Evolutionary conservation across 169 alveolate species (phyloP).

Genomic region (Amoebophrya sp.): DNA sequence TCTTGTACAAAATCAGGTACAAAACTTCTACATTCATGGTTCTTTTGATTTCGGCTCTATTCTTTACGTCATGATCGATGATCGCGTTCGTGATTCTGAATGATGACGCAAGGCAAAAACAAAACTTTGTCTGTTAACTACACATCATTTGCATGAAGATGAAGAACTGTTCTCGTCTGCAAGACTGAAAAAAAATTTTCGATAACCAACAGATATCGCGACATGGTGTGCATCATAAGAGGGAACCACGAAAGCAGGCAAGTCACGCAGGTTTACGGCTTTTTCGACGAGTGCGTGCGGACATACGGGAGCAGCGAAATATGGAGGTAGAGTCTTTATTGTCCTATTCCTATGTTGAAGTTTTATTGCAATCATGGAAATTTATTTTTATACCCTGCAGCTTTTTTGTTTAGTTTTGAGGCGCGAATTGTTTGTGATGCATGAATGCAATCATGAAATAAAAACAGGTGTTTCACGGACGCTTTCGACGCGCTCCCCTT

Average conservation of each 20-base stretch:
- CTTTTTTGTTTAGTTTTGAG: too few relatives aligned
- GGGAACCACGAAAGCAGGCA: slow-evolving; percentile 97
- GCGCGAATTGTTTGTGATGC: too few relatives aligned
- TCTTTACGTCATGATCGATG: too few relatives aligned
- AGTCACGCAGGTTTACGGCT: slow-evolving; percentile 97
- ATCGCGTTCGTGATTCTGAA: too few relatives aligned
- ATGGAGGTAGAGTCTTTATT: slow-evolving; percentile 4
- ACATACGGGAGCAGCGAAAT: slow-evolving; percentile 84
- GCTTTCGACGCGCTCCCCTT: slow-evolving; percentile 87
- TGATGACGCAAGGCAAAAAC: too few relatives aligned
- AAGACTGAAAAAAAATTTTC: too few relatives aligned
- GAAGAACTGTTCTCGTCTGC: too few relatives aligned
- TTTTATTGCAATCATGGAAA: background rate
- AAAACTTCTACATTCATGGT: slow-evolving; percentile 54
- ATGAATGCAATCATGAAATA: background rate
- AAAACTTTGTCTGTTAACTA: too few relatives aligned
- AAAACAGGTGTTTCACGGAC: slow-evolving; percentile 69
- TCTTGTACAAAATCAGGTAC: slow-evolving; percentile 89
- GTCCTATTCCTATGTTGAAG: background rate
- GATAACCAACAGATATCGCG: slow-evolving; percentile 60
- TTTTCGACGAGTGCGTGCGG: slow-evolving; percentile 99
- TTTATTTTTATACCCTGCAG: too few relatives aligned
- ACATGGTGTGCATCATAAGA: slow-evolving; percentile 79
- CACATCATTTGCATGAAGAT: too few relatives aligned
- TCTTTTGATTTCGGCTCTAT: too few relatives aligned